Base-by-base conservation (phyloP, 116 monocot genomes). In the Papilionanthe hybrid region DNA sequence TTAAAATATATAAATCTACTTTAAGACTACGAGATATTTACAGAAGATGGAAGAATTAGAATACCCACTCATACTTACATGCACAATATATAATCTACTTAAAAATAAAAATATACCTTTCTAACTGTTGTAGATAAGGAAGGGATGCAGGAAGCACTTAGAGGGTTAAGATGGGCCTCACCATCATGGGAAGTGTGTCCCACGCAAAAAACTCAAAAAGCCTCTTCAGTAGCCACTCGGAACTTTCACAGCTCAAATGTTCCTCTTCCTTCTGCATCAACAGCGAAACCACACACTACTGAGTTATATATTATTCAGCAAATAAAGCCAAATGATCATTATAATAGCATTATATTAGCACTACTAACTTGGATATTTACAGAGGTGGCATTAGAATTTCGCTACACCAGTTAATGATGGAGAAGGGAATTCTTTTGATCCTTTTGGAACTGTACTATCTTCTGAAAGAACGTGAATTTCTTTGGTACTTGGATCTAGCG, bases 401-500 rank as follows among this genome's bases (percentile, higher is more conserved):
- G 13, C 30, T 4, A 30, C 68, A 30, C 30, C 68, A 68, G 68
- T 30, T 68, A 29, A 3, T 29, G 30, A 29, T 30, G 68, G 30
- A 13, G 32, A 68, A 29, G 30, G 11, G 10, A 30, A 30, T 2
- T 30, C 68, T 30, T 30, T 68, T 30, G 30, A 30, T 68, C 72
- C 80, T 72, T 76, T 77, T 28, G 68, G 20, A 79, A 49, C 55
- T 44, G 27, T 32, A 63, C 29, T 43, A 58, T 79, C 88, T 43
- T 80, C 85, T 30, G 43, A 18, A 58, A 55, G 44, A 73, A 45
- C 43, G 19, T 42, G 58, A 22, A n/a, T 55, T 42, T 83, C 86
- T 71, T 72, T 81, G 79, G 23, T 19, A 11, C 78, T 74, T 5
- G 60, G 55, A 30, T 77, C 80, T 6, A 83, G 48, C 0, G 82